Evolutionary conservation across 2,329 filamentous ascomycete species (phyloP).

Genomic region (Beauveria medogensis): DNA sequence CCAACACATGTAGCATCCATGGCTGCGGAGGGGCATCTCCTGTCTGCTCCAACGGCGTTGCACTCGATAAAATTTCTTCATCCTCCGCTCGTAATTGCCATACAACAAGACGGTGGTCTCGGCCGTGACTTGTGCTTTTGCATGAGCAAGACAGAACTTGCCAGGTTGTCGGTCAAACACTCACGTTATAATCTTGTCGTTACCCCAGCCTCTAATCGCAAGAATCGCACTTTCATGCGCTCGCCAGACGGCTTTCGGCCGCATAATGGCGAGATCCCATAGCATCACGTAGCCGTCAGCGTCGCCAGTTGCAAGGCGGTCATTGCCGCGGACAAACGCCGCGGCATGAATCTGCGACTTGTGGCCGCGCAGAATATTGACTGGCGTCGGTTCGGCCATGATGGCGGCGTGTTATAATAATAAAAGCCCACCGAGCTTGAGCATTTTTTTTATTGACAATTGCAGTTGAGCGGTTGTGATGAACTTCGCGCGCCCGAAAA

Average conservation of each 20-base stretch:
- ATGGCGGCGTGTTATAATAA: background rate
- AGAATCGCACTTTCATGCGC: conserved; percentile 74
- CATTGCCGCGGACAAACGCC: conserved; percentile 63
- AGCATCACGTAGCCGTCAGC: conserved; percentile 81
- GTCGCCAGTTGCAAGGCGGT: conserved; percentile 76
- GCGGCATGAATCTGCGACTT: conserved; percentile 70
- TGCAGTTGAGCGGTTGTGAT: background rate
- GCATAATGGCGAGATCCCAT: conserved; percentile 78
- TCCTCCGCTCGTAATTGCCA: conserved; percentile 64
- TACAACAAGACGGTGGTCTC: conserved; percentile 77
- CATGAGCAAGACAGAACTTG: background rate
- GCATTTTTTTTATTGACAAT: background rate
- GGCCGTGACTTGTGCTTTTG: conserved; percentile 62
- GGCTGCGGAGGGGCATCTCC: conserved; percentile 51
- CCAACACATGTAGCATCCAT: conserved; percentile 76
- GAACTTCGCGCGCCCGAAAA: background rate
- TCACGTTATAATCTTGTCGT: conserved; percentile 75
- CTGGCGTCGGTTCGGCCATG: conserved; percentile 29
- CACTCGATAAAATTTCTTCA: conserved; percentile 56
- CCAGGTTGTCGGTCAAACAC: conserved; percentile 23
- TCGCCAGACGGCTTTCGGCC: conserved; percentile 77
- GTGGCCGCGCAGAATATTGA: conserved; percentile 75
- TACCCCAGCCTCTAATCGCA: conserved; percentile 62
- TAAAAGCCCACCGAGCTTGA: background rate
- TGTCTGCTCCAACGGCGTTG: conserved; percentile 60